Percentiles rank a stretch among this genome's conserved stretches.
Conservation (phyloP, 257 asterid species). For the Jasminum sambac region DNA sequence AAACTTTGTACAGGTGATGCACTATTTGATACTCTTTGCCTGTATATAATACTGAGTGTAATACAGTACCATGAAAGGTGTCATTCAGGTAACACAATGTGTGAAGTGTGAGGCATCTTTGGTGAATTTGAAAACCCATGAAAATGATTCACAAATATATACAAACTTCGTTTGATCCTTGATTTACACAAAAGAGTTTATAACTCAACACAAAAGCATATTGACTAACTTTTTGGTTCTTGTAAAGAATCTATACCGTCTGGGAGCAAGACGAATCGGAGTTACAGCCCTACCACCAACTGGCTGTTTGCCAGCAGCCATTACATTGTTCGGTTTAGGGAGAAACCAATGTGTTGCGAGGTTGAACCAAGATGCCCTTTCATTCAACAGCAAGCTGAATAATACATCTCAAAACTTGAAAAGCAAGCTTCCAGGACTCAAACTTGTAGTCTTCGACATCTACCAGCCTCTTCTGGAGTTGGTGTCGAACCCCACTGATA, state of each 20-base stretch:
- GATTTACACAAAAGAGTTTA: not conserved
- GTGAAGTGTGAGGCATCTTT: not conserved
- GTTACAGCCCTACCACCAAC: slow-evolving; percentile 74
- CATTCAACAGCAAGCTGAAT: slow-evolving; percentile 61
- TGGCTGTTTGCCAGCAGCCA: slow-evolving; percentile 85
- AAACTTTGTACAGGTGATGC: slow-evolving; percentile 51
- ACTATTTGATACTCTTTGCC: not conserved
- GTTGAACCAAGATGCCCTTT: slow-evolving; percentile 64
- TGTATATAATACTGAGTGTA: not conserved
- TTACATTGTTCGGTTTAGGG: slow-evolving; percentile 67
- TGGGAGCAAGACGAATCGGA: slow-evolving; percentile 76
- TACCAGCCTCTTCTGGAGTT: slow-evolving; percentile 64
- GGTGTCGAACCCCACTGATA: slow-evolving; percentile 49
- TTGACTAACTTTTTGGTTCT: not conserved
- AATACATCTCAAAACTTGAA: slow-evolving; percentile 52
- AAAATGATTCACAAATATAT: not conserved
- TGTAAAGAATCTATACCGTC: slow-evolving; percentile 50
- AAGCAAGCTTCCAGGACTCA: slow-evolving; percentile 57
- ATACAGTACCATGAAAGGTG: not conserved
- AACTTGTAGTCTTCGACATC: slow-evolving; percentile 73
- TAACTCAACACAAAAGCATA: not conserved
- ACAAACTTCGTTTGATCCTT: not conserved
- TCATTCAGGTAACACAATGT: not conserved
- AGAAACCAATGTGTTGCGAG: slow-evolving; percentile 58
- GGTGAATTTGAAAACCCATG: not conserved